Percentiles rank a stretch among this genome's conserved stretches.
Evolutionary conservation across 768 basidiomycete genomes (phyloP).

Genomic region (Hebeloma cylindrosporum): DNA sequence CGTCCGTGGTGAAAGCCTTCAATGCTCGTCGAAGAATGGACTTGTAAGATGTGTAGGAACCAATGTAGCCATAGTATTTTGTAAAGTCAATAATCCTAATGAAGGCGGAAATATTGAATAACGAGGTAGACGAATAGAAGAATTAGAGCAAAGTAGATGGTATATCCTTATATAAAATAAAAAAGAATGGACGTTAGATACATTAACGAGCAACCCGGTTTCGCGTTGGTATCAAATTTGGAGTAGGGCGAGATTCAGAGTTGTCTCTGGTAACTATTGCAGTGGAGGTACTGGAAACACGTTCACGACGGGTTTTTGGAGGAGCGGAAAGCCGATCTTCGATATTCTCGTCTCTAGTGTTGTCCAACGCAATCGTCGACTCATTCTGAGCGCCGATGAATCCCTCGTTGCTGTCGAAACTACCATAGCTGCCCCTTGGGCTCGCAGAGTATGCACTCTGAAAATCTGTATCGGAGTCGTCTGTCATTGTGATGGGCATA

Average conservation of each 20-base stretch:
- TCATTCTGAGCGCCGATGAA: constrained; percentile 28
- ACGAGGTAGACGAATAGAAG: constrained; percentile 13
- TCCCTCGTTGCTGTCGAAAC: constrained; percentile 37
- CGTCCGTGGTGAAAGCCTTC: constrained; percentile 72
- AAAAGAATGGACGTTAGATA: constrained; percentile 2
- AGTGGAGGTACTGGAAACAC: constrained; percentile 59
- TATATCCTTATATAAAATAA: constrained; percentile 8
- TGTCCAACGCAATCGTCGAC: constrained; percentile 6
- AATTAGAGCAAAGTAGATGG: constrained; percentile 16
- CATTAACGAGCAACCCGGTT: constrained; percentile 10
- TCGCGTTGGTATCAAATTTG: constrained; percentile 5
- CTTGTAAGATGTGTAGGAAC: constrained; percentile 12
- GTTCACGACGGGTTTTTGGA: constrained; percentile 46
- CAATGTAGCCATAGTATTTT: constrained; percentile 15
- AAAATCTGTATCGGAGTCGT: constrained; percentile 84
- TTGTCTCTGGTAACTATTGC: constrained; percentile 27
- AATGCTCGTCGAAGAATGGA: constrained; percentile 75
- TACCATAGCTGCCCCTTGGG: constrained; percentile 65
- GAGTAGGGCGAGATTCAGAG: constrained; percentile 31
- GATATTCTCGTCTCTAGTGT: constrained; percentile 24
- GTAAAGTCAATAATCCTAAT: constrained; percentile 10
- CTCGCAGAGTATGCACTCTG: constrained; percentile 83
- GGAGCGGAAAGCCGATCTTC: constrained; percentile 29
- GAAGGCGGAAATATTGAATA: constrained; percentile 1
- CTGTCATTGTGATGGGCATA: constrained; percentile 44